These are phyloP conservation scores for Russula earlei DNA, from an alignment of 768 basidiomycete genomes.

Conservation along the genomic window DNA sequence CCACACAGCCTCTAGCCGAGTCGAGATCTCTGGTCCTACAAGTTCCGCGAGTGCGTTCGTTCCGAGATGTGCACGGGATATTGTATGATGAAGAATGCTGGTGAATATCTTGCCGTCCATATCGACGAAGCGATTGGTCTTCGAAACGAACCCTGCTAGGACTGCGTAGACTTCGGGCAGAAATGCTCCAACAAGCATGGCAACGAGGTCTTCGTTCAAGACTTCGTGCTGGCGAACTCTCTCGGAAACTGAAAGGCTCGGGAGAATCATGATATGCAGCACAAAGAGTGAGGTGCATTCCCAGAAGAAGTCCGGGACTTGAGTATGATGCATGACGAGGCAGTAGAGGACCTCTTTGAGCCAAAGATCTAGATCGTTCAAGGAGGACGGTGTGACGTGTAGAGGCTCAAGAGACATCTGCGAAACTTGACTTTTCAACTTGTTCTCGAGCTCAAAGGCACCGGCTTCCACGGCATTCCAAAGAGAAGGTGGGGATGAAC, in stretches of 20 bases:
- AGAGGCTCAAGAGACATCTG: slow-evolving; percentile 1
- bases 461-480: slow-evolving; percentile 20
- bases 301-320: slow-evolving; percentile 5
- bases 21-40: slow-evolving; percentile 24
- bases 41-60: slow-evolving; percentile 21
- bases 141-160: slow-evolving; percentile 20
- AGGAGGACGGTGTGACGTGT: not conserved
- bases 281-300: slow-evolving; percentile 12
- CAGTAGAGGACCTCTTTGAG: slow-evolving; percentile 3
- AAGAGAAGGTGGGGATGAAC: slow-evolving; percentile 7
- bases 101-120: slow-evolving; percentile 47
- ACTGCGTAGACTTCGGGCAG: slow-evolving; percentile 33
- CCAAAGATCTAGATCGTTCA: not conserved
- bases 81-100: slow-evolving; percentile 33
- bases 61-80: slow-evolving; percentile 18
- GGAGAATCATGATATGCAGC: slow-evolving; percentile 15
- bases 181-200: slow-evolving; percentile 30
- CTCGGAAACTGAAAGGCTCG: slow-evolving; percentile 17
- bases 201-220: slow-evolving; percentile 26
- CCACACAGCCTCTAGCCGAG: slow-evolving; percentile 25
- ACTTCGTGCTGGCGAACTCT: slow-evolving; percentile 19
- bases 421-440: not conserved
- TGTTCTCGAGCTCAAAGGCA: slow-evolving; percentile 9
- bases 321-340: not conserved
- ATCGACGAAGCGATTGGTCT: slow-evolving; percentile 29